Evolutionary conservation across 495 filamentous ascomycete genomes (phyloP).

Genomic region (Penicillium macrosclerotiorum): DNA sequence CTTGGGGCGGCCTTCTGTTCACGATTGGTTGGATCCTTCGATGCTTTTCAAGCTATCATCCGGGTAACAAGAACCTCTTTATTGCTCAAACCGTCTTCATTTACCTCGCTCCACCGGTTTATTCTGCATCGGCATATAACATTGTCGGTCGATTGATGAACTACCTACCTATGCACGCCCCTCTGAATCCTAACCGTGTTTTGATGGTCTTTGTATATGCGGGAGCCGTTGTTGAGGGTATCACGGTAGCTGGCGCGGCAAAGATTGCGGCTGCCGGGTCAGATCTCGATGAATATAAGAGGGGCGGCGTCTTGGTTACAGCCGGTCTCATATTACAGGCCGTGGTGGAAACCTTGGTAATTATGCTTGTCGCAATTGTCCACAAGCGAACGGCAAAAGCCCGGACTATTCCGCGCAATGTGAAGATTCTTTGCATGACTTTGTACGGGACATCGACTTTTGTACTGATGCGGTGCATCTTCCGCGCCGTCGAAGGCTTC

Average conservation of each 20-base stretch:
- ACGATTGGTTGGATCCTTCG: constrained; percentile 43
- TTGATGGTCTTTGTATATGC: constrained; percentile 34
- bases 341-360: constrained; percentile 31
- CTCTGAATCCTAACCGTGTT: constrained; percentile 39
- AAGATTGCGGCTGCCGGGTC: constrained; percentile 27
- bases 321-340: constrained; percentile 35
- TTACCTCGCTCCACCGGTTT: constrained; percentile 52
- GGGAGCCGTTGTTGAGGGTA: constrained; percentile 33
- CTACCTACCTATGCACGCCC: constrained; percentile 42
- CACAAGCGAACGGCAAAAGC: constrained; percentile 27
- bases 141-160: constrained; percentile 54
- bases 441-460: constrained; percentile 41
- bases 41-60: constrained; percentile 35
- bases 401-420: constrained; percentile 27
- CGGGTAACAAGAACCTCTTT: constrained; percentile 39
- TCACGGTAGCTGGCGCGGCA: constrained; percentile 39
- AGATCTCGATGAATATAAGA: constrained; percentile 19
- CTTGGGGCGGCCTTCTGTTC: constrained; percentile 40
- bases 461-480: constrained; percentile 37
- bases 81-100: constrained; percentile 52
- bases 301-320: constrained; percentile 31
- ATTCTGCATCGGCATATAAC: constrained; percentile 59
- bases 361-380: constrained; percentile 33
- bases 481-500: constrained; percentile 37
- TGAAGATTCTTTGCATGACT: constrained; percentile 32